These are phyloP conservation scores for Paecilomyces dactylethromorphus DNA, from an alignment of 2,329 filamentous ascomycete genomes.

Conservation along the genomic window DNA sequence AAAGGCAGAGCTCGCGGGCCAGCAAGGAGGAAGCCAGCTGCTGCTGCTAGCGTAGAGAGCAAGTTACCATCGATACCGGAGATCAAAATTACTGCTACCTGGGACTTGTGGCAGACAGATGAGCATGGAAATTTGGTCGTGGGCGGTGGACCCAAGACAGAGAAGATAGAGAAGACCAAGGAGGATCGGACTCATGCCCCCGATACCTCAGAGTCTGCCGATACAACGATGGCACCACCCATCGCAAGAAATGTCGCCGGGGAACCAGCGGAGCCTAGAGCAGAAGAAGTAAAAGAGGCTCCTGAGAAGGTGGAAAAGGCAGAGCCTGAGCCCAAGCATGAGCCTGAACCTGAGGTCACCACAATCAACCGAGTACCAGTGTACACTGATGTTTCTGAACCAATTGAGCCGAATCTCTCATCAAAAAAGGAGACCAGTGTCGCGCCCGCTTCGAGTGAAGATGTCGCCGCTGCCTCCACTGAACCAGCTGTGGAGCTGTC, in stretches of 20 bases:
- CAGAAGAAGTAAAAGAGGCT: not conserved
- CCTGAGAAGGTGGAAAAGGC: no score
- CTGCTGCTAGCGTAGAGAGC: slow-evolving; percentile 44
- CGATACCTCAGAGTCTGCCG: slow-evolving; percentile 4
- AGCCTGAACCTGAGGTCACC: not conserved
- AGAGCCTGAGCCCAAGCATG: no score
- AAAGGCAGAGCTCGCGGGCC: slow-evolving; percentile 88
- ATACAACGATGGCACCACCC: slow-evolving; percentile 19
- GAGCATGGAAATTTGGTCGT: slow-evolving; percentile 28
- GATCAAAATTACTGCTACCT: slow-evolving; percentile 31
- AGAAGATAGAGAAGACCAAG: slow-evolving; percentile 9
- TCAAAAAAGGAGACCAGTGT: not conserved
- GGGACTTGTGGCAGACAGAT: slow-evolving; percentile 34
- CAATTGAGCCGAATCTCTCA: not conserved
- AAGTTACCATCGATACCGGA: slow-evolving; percentile 28
- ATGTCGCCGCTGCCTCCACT: not conserved
- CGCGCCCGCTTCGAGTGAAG: not conserved
- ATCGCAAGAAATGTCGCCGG: slow-evolving; percentile 28
- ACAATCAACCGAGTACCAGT: not conserved
- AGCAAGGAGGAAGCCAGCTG: slow-evolving; percentile 62
- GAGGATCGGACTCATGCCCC: not conserved
- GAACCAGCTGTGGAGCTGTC: not conserved
- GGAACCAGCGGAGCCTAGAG: slow-evolving; percentile 26
- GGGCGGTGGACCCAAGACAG: slow-evolving; percentile 8
- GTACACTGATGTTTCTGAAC: not conserved